Conservation (phyloP, 345 rosid genomes). For the Anastatica hierochuntica region DNA sequence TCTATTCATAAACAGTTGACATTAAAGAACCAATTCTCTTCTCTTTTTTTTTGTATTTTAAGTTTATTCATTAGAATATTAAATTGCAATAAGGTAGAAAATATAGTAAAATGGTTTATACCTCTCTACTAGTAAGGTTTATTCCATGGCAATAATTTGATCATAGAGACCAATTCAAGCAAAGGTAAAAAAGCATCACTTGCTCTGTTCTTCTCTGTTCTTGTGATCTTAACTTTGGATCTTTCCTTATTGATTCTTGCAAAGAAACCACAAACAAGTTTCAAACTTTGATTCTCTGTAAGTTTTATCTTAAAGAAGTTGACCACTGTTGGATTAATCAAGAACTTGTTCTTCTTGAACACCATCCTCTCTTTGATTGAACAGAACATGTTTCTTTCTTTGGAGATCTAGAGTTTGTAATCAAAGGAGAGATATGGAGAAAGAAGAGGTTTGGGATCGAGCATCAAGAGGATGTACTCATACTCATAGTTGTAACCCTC, state of each 20-base stretch:
- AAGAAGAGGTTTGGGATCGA: conserved; percentile 3
- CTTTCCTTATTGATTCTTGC: background rate
- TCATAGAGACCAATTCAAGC: conserved; percentile 15
- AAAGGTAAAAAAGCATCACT: conserved; percentile 21
- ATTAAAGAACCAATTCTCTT: conserved; percentile 22
- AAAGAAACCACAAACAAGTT: background rate
- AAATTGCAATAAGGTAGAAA: background rate
- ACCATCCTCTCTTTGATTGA: background rate
- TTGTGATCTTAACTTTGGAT: background rate
- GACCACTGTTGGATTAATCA: conserved; percentile 12
- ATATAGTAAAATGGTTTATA: conserved; percentile 12
- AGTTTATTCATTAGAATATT: conserved; percentile 10
- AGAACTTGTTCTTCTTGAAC: conserved; percentile 12
- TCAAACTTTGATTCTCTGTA: conserved; percentile 6
- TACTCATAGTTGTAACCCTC: conserved; percentile 72
- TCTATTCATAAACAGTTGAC: conserved; percentile 1
- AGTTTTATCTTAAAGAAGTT: background rate
- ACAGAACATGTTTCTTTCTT: background rate
- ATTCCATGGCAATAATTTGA: conserved; percentile 5
- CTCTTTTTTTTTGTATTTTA: background rate
- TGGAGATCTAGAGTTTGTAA: background rate
- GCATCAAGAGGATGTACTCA: conserved; percentile 43
- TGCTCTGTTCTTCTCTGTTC: background rate
- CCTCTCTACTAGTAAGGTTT: background rate
- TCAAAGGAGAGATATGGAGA: conserved; percentile 2